Conservation (phyloP, 306 rosid genomes). For the Cucumis hystrix region DNA sequence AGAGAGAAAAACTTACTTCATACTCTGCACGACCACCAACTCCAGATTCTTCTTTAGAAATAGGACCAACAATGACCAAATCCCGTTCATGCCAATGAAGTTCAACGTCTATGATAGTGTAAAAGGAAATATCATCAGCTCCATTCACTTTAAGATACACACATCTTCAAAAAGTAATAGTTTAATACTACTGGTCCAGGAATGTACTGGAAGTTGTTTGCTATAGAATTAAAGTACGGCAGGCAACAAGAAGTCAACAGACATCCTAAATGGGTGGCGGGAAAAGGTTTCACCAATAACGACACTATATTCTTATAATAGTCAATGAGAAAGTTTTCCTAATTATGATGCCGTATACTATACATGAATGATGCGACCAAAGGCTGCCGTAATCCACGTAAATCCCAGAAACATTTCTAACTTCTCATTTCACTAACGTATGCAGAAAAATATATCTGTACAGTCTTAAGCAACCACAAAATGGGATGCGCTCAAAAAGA, state of each 20-base stretch:
- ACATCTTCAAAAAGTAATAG: neutral
- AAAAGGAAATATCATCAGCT: constrained; percentile 2
- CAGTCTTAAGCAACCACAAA: neutral
- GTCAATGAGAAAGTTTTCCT: neutral
- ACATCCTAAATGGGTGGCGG: neutral
- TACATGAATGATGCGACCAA: neutral
- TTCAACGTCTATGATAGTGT: constrained; percentile 45
- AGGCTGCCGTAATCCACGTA: neutral
- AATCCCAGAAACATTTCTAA: neutral
- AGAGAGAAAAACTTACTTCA: constrained; percentile 33
- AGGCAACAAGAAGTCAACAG: neutral
- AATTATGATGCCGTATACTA: neutral
- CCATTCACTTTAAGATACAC: neutral
- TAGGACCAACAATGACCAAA: constrained; percentile 27
- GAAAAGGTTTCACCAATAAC: neutral
- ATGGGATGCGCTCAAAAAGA: neutral
- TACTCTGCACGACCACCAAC: constrained; percentile 48
- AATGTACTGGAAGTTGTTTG: neutral
- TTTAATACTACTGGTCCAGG: neutral
- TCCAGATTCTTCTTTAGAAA: constrained; percentile 53
- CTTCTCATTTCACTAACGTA: neutral
- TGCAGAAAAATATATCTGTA: neutral
- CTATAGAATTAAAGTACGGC: neutral
- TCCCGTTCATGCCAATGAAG: constrained; percentile 41
- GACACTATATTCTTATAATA: neutral